phyloP scores from a whole-genome alignment of 345 rosid genomes.

The Mangifera indica region DNA sequence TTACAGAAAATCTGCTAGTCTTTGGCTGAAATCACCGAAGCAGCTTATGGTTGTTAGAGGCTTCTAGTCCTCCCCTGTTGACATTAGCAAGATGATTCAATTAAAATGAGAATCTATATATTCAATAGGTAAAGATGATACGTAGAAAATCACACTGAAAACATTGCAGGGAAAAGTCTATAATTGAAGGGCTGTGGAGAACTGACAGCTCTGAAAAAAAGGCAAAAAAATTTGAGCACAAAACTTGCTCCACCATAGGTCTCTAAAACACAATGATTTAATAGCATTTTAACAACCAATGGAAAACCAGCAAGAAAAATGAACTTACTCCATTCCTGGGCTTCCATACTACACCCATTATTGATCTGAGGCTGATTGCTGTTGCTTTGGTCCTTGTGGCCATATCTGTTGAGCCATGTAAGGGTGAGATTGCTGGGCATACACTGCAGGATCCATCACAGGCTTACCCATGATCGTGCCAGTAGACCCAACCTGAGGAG shows the following conservation, averaged over 20 bases:
- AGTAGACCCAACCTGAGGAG: constrained; percentile 60
- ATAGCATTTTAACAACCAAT: not conserved
- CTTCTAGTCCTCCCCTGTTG: constrained; percentile 17
- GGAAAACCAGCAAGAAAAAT: not conserved
- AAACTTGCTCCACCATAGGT: not conserved
- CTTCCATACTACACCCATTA: constrained; percentile 25
- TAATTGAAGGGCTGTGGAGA: not conserved
- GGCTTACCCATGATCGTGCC: constrained; percentile 92
- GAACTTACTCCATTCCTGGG: constrained; percentile 20
- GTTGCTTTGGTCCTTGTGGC: constrained; percentile 73
- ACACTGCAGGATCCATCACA: constrained; percentile 59
- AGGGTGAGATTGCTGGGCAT: constrained; percentile 56
- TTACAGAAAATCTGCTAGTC: constrained; percentile 26
- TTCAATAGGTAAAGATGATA: not conserved
- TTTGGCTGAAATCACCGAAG: constrained; percentile 24
- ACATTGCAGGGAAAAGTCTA: not conserved
- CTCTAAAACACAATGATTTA: not conserved
- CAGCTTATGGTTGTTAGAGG: constrained; percentile 17
- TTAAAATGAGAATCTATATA: not conserved
- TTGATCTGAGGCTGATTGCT: constrained; percentile 64
- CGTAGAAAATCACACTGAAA: not conserved
- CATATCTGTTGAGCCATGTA: constrained; percentile 76
- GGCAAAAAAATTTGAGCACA: not conserved
- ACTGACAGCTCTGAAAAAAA: not conserved
- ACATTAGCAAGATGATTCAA: constrained; percentile 11